phyloP scores from a whole-genome alignment of 169 alveolate species.

The Perkinsus olseni region DNA sequence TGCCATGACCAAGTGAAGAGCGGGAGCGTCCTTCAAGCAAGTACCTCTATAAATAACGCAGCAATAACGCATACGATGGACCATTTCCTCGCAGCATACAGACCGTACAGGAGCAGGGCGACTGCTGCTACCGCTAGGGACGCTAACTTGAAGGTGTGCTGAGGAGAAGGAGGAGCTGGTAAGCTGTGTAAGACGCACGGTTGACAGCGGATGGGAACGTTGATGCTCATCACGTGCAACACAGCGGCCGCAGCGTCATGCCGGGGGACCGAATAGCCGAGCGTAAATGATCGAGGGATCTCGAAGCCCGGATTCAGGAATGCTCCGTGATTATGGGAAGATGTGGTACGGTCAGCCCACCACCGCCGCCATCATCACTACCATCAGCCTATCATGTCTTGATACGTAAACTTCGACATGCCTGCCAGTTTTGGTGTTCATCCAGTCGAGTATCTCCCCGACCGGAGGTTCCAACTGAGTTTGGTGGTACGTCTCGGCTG shows the following conservation, averaged over 20 bases:
- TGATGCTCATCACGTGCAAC: not conserved
- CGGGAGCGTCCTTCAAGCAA: not conserved
- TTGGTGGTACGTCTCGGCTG: not conserved
- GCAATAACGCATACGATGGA: not conserved
- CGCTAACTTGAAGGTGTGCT: not conserved
- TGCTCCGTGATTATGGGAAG: not conserved
- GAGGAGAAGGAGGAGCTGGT: not conserved
- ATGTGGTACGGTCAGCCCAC: not conserved
- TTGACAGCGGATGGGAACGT: not conserved
- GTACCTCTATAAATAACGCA: not conserved
- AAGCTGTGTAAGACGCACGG: not conserved
- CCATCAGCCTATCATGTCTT: not conserved
- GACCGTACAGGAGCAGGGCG: not conserved
- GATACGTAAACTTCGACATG: not conserved
- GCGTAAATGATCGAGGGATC: no score
- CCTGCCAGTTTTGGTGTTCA: not conserved
- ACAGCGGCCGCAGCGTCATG: no score
- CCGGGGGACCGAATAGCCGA: no score
- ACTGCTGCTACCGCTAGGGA: not conserved
- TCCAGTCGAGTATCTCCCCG: not conserved
- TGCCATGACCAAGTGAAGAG: not conserved
- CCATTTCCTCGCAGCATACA: not conserved
- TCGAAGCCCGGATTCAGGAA: not conserved
- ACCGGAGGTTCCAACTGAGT: not conserved
- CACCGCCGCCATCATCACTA: not conserved